Evolutionary conservation across 768 basidiomycete species (phyloP), one percentile per base, ranked within the genome.

Genomic region (Mrakia blollopis): DNA sequence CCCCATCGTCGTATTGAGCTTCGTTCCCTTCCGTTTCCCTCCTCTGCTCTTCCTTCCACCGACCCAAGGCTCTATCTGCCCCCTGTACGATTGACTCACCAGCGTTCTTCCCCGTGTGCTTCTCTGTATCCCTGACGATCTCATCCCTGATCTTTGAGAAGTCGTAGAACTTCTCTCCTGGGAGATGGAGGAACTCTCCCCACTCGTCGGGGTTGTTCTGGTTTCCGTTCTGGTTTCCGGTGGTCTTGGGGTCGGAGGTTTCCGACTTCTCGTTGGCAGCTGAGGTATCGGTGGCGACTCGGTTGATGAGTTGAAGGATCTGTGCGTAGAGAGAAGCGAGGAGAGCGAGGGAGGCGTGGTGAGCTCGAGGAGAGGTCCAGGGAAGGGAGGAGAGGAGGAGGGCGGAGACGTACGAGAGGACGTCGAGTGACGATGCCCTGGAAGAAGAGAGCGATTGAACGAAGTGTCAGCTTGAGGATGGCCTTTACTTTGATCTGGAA

Each of bases 41-140:
- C 63, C 32, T 5, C 63, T 9, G 4, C 62, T 54, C 10, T 18
- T 10, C 10, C 57, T n/a, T 25, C 32, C 63, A 37, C 35, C 63
- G 16, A 28, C 61, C 10, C 61, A 2, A n/a, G n/a, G 10, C 28
- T 35, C 61, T 11, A 16, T 63, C 28, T 35, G 1, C 18, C n/a
- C n/a, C n/a, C n/a, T n/a, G n/a, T n/a, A n/a, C 23, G 21, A 21
- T 21, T 10, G 35, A 80, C 86, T 75, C 69, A 86, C 86, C 87
- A 60, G 96, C 95, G 83, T 99, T 99, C 84, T 92, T 92, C 77
- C 97, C 97, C 0, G 97, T 99, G 88, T 98, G 98, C 77, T 92
- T 92, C 83, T 98, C 97, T 0, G 97, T 99, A 84, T 99, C 97
- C 79, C 90, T 89, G 41, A 98, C 88, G 80, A 99, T 99, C 85